Evolutionary conservation across 768 basidiomycete genomes (phyloP), one percentile per base, ranked within the genome.

Genomic region (Phylloporus sp.): DNA sequence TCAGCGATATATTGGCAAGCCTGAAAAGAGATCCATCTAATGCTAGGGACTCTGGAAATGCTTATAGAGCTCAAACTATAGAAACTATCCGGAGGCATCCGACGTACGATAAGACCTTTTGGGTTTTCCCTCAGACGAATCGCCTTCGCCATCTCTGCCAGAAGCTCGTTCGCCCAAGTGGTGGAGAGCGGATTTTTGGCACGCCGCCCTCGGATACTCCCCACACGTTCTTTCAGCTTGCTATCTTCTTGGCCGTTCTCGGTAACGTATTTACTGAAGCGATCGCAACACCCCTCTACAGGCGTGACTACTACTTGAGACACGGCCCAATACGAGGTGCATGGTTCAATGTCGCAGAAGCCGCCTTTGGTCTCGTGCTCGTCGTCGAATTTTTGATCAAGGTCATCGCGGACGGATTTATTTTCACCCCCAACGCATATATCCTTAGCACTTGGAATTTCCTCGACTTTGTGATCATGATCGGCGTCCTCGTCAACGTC

Each of bases 381-480:
- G 68, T 94, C 35, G 53, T 82, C 46, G 95, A 98, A 60, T 92
- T 93, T 57, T 43, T 85, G 52, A 81, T 96, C 80, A 97, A 97
- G 68, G 68, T 93, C 62, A 70, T 91, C 38, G 95, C 95, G 1
- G 95, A 98, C 59, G 95, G 95, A 0, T 86, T 95, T 64, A 60
- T 86, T 13, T 92, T 93, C 68, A 84, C 88, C 0, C 92, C 92
- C 0, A 93, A 93, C 56, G 91, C 92, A 0, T 97, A 98, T 61
- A 64, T 96, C 23, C 83, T 84, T 22, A 89, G 87, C 51, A 83
- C 93, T 8, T 97, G 93, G 92, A 97, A 97, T 63, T 65, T 85
- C 56, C 69, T 97, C 47, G 95, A 97, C 67, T 84, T 94, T 55
- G 63, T 90, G 60, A 85, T 97, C 62, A 79, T 97, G 71, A 63